These are phyloP conservation scores for Parietichytrium sp. DNA, from an alignment of 108 stramenopile genomes.

Conservation along the genomic window DNA sequence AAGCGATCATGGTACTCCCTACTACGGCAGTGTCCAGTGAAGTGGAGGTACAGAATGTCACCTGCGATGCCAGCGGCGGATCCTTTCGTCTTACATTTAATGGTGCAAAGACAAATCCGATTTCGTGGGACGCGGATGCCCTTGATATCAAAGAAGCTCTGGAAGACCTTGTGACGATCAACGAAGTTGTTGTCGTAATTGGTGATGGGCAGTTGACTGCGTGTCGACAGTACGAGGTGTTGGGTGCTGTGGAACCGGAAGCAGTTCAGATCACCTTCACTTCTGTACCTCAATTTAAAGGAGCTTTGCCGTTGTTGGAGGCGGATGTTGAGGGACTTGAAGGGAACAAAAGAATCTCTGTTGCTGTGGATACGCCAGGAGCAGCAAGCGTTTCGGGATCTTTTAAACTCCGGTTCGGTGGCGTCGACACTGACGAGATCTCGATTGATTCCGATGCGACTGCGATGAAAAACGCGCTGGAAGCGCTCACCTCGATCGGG, in stretches of 20 bases:
- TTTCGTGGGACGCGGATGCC: conserved; percentile 60
- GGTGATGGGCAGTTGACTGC: conserved; percentile 41
- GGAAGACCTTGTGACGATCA: neutral
- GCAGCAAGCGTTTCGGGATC: conserved; percentile 55
- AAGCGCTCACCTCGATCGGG: conserved; percentile 66
- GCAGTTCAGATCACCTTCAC: neutral
- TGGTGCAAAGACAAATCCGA: conserved; percentile 61
- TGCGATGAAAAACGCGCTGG: conserved; percentile 59
- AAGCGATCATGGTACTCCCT: conserved; percentile 60
- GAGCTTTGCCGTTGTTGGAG: conserved; percentile 49
- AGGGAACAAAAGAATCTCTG: conserved; percentile 46
- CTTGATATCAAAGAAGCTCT: conserved; percentile 32
- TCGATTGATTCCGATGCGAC: conserved; percentile 44
- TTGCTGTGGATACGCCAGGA: conserved; percentile 47
- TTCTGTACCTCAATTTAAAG: neutral
- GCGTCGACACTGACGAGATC: conserved; percentile 59
- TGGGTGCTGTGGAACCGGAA: neutral
- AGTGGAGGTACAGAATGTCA: conserved; percentile 51
- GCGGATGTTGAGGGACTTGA: conserved; percentile 51
- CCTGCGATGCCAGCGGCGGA: conserved; percentile 75
- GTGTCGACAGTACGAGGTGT: neutral
- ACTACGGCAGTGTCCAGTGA: conserved; percentile 36
- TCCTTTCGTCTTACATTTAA: conserved; percentile 66
- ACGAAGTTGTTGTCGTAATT: neutral
- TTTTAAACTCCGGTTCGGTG: conserved; percentile 69